A percentile compares a stretch with the other conserved stretches of the same genome.
These are phyloP conservation scores for Lasiodiplodia hormozganensis DNA, from an alignment of 2,329 filamentous ascomycete genomes.

Conservation along the genomic window DNA sequence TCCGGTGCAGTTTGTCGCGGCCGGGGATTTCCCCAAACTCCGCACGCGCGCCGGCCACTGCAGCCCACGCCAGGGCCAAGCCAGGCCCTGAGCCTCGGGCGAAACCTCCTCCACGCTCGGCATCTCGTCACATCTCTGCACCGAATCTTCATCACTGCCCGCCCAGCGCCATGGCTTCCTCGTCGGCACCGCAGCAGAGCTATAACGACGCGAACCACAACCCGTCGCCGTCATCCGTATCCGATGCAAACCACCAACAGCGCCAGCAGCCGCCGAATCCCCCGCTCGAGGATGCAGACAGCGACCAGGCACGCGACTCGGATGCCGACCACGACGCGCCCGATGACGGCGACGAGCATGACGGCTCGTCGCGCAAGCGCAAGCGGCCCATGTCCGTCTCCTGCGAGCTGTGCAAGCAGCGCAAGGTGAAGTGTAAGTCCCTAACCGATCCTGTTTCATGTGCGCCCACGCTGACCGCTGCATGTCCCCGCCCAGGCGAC, in stretches of 20 bases:
- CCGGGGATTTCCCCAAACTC: not conserved
- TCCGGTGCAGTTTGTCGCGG: not conserved
- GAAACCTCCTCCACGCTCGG: slow-evolving; percentile 25
- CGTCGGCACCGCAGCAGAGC: not conserved
- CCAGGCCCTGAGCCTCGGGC: slow-evolving; percentile 7
- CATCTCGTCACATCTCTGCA: slow-evolving; percentile 24
- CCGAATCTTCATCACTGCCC: slow-evolving; percentile 16
- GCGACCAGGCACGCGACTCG: slow-evolving; percentile 38
- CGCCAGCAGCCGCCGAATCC: slow-evolving; percentile 26
- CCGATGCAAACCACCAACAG: not conserved
- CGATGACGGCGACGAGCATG: slow-evolving; percentile 28
- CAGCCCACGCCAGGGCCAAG: not conserved
- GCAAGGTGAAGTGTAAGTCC: slow-evolving; percentile 68
- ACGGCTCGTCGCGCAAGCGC: slow-evolving; percentile 49
- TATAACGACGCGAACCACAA: slow-evolving; percentile 4
- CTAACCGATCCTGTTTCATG: not conserved
- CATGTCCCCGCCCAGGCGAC: slow-evolving; percentile 66
- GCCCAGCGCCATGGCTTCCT: slow-evolving; percentile 10
- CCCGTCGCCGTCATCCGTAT: slow-evolving; percentile 5
- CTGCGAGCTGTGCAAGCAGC: slow-evolving; percentile 79
- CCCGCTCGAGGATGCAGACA: slow-evolving; percentile 41
- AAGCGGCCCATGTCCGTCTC: slow-evolving; percentile 61
- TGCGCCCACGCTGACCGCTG: not conserved
- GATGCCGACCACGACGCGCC: slow-evolving; percentile 44
- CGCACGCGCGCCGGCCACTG: not conserved